Evolutionary conservation across 2,329 filamentous ascomycete genomes (phyloP).

Genomic region (Metarhizium humberi): DNA sequence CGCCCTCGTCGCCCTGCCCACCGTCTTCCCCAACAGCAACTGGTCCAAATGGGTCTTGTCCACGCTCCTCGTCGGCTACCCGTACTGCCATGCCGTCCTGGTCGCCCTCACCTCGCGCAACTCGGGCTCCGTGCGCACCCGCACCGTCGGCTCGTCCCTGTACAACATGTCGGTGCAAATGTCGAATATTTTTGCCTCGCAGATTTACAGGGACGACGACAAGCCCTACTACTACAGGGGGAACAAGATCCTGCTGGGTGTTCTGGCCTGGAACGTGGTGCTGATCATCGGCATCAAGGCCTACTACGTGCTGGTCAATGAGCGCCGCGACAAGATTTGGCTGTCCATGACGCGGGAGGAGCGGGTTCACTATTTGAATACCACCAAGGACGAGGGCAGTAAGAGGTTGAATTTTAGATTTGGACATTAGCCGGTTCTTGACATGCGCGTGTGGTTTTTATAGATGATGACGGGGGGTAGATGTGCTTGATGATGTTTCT

Average conservation of each 20-base stretch:
- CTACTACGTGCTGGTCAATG: conserved; percentile 43
- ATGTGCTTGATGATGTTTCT: too few relatives aligned
- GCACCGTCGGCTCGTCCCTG: conserved; percentile 46
- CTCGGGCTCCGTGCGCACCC: conserved; percentile 46
- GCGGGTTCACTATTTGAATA: conserved; percentile 21
- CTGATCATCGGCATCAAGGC: conserved; percentile 38
- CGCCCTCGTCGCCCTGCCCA: conserved; percentile 28
- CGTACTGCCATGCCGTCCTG: conserved; percentile 28
- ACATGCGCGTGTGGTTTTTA: too few relatives aligned
- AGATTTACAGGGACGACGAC: conserved; percentile 32
- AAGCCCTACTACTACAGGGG: conserved; percentile 26
- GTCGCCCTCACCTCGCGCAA: conserved; percentile 50
- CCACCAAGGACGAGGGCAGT: conserved; percentile 33
- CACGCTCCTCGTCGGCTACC: conserved; percentile 23
- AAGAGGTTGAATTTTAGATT: conserved; percentile 35
- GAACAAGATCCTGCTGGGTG: conserved; percentile 39
- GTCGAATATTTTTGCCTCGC: conserved; percentile 18
- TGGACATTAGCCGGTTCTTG: conserved; percentile 19
- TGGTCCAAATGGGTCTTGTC: conserved; percentile 24
- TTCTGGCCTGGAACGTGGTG: conserved; percentile 37
- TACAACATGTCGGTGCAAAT: conserved; percentile 40
- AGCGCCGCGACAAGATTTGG: conserved; percentile 34
- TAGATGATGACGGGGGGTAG: too few relatives aligned
- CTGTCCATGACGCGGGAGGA: conserved; percentile 33
- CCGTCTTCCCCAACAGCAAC: conserved; percentile 10